These are phyloP conservation scores for Diutina mesorugosa DNA, from an alignment of 1,139 yeast species.

Conservation along the genomic window DNA sequence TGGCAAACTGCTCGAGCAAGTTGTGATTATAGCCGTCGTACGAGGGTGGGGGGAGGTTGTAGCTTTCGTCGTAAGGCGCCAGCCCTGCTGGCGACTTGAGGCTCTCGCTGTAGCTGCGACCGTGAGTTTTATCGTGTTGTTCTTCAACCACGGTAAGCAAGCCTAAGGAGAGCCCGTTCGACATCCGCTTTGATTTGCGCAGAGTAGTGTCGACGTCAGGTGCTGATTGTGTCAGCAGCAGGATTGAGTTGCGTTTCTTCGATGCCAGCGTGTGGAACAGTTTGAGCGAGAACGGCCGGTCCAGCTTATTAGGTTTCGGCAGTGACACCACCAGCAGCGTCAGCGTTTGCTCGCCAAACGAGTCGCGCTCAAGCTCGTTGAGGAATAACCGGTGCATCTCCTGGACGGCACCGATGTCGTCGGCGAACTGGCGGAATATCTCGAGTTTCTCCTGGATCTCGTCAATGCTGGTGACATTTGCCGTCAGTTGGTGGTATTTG, in stretches of 20 bases:
- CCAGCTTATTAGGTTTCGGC: background rate
- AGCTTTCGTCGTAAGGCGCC: background rate
- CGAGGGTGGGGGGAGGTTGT: slow-evolving; percentile 1
- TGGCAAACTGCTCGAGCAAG: slow-evolving; percentile 17
- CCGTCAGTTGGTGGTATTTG: slow-evolving; percentile 24
- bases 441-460: slow-evolving; percentile 25
- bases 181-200: background rate
- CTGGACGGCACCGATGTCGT: slow-evolving; percentile 18
- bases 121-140: background rate
- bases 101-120: background rate
- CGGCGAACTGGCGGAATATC: slow-evolving; percentile 25
- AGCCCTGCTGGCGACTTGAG: background rate
- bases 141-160: slow-evolving; percentile 2
- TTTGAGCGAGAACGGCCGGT: slow-evolving; percentile 17
- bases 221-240: slow-evolving; percentile 5
- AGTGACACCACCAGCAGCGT: background rate
- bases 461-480: slow-evolving; percentile 14
- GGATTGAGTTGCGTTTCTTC: slow-evolving; percentile 18
- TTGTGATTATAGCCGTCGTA: slow-evolving; percentile 23
- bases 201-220: background rate
- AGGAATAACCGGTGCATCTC: slow-evolving; percentile 19
- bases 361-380: slow-evolving; percentile 16
- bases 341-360: slow-evolving; percentile 7
- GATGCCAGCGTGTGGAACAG: slow-evolving; percentile 17
- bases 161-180: background rate